phyloP scores from a whole-genome alignment of 179 eudicot genomes.

The Beta lomatogona region DNA sequence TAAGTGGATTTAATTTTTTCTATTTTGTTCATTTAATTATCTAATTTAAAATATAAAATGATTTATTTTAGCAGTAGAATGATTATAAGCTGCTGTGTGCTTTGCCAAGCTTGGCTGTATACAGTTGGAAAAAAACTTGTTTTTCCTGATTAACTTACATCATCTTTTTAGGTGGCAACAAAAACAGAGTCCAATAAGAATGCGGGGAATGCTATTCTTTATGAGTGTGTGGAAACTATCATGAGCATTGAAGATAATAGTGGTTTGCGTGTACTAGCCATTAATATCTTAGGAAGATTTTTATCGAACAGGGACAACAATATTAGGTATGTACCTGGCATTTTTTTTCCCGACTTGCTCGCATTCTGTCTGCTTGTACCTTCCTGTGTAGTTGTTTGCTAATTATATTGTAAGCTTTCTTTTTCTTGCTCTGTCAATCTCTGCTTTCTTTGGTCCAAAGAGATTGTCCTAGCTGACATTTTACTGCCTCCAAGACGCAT shows the following conservation, averaged over 20 bases:
- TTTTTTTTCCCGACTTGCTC: neutral
- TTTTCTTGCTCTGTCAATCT: neutral
- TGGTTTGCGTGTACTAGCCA: conserved; percentile 95
- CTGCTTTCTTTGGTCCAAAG: neutral
- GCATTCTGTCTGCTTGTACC: neutral
- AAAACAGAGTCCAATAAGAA: conserved; percentile 98
- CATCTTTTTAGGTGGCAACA: conserved; percentile 81
- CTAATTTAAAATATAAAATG: neutral
- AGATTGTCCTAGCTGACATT: neutral
- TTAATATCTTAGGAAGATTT: conserved; percentile 95
- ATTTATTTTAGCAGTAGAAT: neutral
- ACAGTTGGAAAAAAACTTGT: neutral
- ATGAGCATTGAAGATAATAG: conserved; percentile 95
- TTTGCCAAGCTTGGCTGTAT: neutral
- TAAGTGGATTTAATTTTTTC: too few relatives aligned
- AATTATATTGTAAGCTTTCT: too few relatives aligned
- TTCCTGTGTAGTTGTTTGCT: neutral
- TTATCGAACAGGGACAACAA: conserved; percentile 96
- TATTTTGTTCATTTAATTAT: too few relatives aligned
- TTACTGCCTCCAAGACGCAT: neutral
- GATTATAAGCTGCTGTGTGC: neutral
- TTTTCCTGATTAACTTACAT: neutral
- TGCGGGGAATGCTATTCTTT: conserved; percentile 96
- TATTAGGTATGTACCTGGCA: conserved; percentile 58
- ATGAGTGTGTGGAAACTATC: conserved; percentile 95